Conservation (phyloP, 441 rosid species). For the Eutrema salsugineum region DNA sequence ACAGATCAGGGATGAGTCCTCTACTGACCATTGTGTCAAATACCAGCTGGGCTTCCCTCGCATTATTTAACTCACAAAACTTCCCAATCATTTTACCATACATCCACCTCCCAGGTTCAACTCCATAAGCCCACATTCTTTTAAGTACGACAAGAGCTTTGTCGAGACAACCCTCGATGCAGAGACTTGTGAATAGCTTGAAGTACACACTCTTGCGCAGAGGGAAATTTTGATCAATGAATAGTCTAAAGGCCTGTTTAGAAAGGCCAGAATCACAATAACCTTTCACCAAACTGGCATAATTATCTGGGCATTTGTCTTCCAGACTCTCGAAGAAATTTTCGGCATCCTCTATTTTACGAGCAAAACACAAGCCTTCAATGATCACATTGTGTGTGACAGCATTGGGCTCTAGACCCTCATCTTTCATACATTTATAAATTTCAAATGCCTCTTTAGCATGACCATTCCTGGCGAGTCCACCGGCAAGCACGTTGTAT, state of each 20-base stretch:
- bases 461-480: slow-evolving; percentile 53
- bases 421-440: slow-evolving; percentile 36
- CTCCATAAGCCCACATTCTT: slow-evolving; percentile 37
- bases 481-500: slow-evolving; percentile 51
- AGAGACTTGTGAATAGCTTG: slow-evolving; percentile 46
- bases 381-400: slow-evolving; percentile 54
- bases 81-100: slow-evolving; percentile 45
- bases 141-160: slow-evolving; percentile 39
- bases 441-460: slow-evolving; percentile 29
- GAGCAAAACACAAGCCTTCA: slow-evolving; percentile 57
- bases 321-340: slow-evolving; percentile 39
- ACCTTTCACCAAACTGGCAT: slow-evolving; percentile 59
- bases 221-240: slow-evolving; percentile 31
- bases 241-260: slow-evolving; percentile 40
- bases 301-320: slow-evolving; percentile 37
- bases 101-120: slow-evolving; percentile 43
- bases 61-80: slow-evolving; percentile 39
- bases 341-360: slow-evolving; percentile 59
- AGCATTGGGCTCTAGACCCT: slow-evolving; percentile 44
- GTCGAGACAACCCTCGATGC: slow-evolving; percentile 35
- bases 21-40: slow-evolving; percentile 35
- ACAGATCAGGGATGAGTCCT: slow-evolving; percentile 46
- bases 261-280: slow-evolving; percentile 45
- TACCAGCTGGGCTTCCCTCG: slow-evolving; percentile 38
- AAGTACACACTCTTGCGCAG: slow-evolving; percentile 40